Evolutionary conservation across 352 stramenopile genomes (phyloP).

Genomic region (Globisporangium spiculum): DNA sequence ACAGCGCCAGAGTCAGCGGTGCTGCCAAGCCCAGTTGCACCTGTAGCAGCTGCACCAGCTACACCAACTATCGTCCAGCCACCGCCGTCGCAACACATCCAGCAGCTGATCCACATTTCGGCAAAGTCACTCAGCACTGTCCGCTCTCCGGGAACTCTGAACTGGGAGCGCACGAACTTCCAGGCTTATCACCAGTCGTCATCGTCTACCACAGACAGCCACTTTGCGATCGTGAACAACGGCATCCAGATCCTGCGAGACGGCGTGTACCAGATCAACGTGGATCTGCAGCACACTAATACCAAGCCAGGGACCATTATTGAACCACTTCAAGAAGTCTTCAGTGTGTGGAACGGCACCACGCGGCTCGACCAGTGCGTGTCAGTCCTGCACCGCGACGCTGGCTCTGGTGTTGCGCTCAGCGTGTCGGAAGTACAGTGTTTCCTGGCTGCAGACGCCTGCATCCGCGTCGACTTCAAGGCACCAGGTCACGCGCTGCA

Average conservation of each 20-base stretch:
- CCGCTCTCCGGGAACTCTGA: slow-evolving; percentile 21
- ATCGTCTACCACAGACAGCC: slow-evolving; percentile 14
- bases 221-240: slow-evolving; percentile 32
- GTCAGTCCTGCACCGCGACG: slow-evolving; percentile 14
- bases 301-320: slow-evolving; percentile 3
- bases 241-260: slow-evolving; percentile 23
- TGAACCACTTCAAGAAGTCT: slow-evolving; percentile 11
- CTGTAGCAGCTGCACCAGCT: neutral
- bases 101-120: slow-evolving; percentile 30
- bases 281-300: slow-evolving; percentile 28
- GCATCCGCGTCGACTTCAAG: slow-evolving; percentile 30
- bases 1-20: neutral
- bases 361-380: slow-evolving; percentile 34
- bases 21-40: neutral
- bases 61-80: neutral
- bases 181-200: neutral
- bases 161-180: slow-evolving; percentile 23
- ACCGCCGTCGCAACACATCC: neutral
- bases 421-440: slow-evolving; percentile 28
- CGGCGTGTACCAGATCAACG: slow-evolving; percentile 32
- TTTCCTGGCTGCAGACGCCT: slow-evolving; percentile 21
- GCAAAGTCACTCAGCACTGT: slow-evolving; percentile 10
- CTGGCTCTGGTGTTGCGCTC: slow-evolving; percentile 13
- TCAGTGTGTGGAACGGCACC: slow-evolving; percentile 37
- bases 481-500: slow-evolving; percentile 21